These are phyloP conservation scores for Aureobasidium sp. DNA, from an alignment of 2,329 filamentous ascomycete genomes.

Conservation along the genomic window DNA sequence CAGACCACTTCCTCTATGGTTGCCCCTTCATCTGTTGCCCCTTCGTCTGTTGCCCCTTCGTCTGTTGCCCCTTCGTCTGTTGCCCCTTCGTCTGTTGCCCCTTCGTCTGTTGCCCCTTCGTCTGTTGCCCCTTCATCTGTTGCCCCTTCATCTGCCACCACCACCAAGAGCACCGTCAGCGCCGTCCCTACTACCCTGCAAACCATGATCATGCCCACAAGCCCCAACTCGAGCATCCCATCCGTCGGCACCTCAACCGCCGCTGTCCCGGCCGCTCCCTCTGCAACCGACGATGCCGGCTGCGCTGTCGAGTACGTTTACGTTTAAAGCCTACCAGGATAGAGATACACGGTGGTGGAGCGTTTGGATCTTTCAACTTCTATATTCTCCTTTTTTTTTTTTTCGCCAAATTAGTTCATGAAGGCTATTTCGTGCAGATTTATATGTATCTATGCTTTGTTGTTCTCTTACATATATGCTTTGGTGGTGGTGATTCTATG, in stretches of 20 bases:
- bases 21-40: too few species aligned
- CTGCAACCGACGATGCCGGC: neutral
- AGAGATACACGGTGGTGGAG: too few species aligned
- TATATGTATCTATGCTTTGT: too few species aligned
- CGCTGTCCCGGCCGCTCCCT: neutral
- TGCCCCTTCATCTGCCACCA: neutral
- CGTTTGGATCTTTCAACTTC: neutral
- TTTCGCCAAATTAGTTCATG: too few species aligned
- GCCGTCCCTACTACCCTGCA: slow-evolving; percentile 1
- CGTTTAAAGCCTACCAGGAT: neutral
- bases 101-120: neutral
- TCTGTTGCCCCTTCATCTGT: neutral
- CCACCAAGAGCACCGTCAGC: neutral
- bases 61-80: neutral
- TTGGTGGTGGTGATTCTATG: too few species aligned
- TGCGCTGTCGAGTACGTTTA: slow-evolving; percentile 16
- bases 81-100: neutral
- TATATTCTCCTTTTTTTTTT: neutral
- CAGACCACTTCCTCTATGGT: neutral
- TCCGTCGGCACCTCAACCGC: neutral
- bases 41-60: neutral
- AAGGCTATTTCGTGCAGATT: too few species aligned
- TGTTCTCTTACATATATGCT: too few species aligned
- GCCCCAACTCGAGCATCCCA: neutral
- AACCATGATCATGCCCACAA: neutral